These are phyloP conservation scores for Termitomyces sp. DNA, from an alignment of 768 basidiomycete species.

Conservation along the genomic window DNA sequence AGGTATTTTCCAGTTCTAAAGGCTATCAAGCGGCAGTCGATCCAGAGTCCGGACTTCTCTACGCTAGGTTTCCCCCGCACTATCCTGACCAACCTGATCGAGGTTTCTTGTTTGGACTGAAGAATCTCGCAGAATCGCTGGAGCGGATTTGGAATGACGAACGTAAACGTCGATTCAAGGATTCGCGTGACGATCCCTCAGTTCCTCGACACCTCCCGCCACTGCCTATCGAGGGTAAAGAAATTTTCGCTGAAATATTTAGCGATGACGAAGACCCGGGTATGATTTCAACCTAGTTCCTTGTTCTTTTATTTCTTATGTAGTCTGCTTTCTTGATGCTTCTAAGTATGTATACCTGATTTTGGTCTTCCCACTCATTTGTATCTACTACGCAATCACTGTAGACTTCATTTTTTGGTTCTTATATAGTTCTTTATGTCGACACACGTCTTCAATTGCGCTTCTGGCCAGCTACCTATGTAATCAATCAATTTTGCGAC, in stretches of 20 bases:
- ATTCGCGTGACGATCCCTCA: conserved; percentile 51
- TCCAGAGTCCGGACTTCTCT: conserved; percentile 74
- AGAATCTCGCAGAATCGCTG: conserved; percentile 70
- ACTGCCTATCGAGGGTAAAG: conserved; percentile 66
- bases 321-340: conserved; percentile 6
- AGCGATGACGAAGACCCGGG: conserved; percentile 62
- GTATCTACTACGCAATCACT: conserved; percentile 8
- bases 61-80: conserved; percentile 93
- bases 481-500: not conserved
- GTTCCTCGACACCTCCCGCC: conserved; percentile 52
- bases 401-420: conserved; percentile 12
- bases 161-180: conserved; percentile 63
- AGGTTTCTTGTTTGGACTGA: conserved; percentile 90
- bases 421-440: conserved; percentile 2
- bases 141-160: conserved; percentile 88
- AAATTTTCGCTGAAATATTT: conserved; percentile 77
- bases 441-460: not conserved
- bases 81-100: conserved; percentile 86
- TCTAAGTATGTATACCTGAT: conserved; percentile 12
- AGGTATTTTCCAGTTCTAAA: conserved; percentile 53
- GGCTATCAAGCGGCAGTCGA: conserved; percentile 84
- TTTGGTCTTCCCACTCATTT: conserved; percentile 8
- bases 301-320: not conserved
- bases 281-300: conserved; percentile 62
- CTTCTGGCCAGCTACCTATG: not conserved